Evolutionary conservation across 352 stramenopile species (phyloP), one percentile per base, ranked within the genome.

Genomic region (Globisporangium radiosum): DNA sequence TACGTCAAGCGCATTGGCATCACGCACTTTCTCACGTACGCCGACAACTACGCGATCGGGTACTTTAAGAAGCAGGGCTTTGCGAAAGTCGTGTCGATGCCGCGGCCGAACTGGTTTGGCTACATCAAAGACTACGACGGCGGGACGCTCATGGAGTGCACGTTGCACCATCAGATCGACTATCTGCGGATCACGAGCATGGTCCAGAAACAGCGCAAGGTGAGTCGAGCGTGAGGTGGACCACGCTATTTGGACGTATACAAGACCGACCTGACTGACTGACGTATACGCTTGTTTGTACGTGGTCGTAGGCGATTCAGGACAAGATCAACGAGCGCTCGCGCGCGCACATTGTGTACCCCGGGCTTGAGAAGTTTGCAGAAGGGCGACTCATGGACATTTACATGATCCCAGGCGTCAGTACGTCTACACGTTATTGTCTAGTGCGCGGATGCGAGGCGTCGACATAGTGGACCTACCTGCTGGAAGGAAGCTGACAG

Each of bases 81-180:
- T 47, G 77, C 82, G n/a, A 91, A 87, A 72, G 86, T 77, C 70
- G 89, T 96, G 19, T 91, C 85, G 9, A 93, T 96, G 80, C 71
- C 81, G 48, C 69, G 76, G 2, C 63, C 70, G 37, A 92, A 96
- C 48, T 99, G 97, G 87, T 95, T 97, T 47, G 95, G 95, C 14
- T 98, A 99, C 70, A 99, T 99, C 70, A 99, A 99, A 75, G 97
- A 99, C 74, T 99, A 99, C 70, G 97, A 99, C 70, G 97, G 97
- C 49, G 97, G 95, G 25, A 99, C 96, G 10, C 79, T 99, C 55
- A 99, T 99, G 96, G 96, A 99, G 71, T 99, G 97, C 78, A 98
- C 97, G 64, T 95, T 99, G 36, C 95, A 99, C 75, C 92, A 96
- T 38, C 87, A 96, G 60, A 97, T 99, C 69, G 89, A 99, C 69